Base-by-base conservation (phyloP, 345 rosid genomes). In the Moricandia arvensis region DNA sequence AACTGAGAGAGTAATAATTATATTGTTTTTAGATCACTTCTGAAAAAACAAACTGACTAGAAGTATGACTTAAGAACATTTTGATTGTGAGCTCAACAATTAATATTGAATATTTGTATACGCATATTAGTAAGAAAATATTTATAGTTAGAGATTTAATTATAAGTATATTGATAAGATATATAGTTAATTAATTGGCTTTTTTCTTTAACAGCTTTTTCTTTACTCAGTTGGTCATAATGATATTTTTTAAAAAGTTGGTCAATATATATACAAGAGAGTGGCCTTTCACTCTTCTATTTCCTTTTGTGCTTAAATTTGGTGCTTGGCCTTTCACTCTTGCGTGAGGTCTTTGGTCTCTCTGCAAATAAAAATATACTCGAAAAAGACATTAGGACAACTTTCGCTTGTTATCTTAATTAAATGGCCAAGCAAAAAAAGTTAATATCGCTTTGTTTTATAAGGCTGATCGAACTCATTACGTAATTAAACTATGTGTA, bases 311-410 rank as follows among this genome's bases (percentile, higher is more conserved):
- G 24, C 24, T 21, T 21, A 21, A 21, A 21, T 21, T 21, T 21
- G 24, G 24, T 21, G 24, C 24, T 41, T 60, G 80, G 64, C 76
- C 80, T 77, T 77, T 72, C 76, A 77, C 13, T 72, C 12, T 45
- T 78, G 73, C 77, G 68, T 72, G 77, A 78, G 81, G 77, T 78
- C 16, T 66, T 66, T 71, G 77, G 13, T 49, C 73, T 66, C n/a
- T 77, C 41, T 27, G 66, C 33, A 71, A 71, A 71, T 71, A 77
- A 65, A 29, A 47, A 15, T 15, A 76, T 11, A 41, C 1, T 12
- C 26, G 53, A 47, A 12, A 58, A 33, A 45, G 18, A 26, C 57
- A 47, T 45, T 71, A 78, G 53, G 68, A 63, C 63, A 51, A 65
- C 72, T 71, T 65, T 77, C 16, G 47, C 38, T 47, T 59, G 33